These are phyloP conservation scores for Xerocomus spinulosus DNA, from an alignment of 768 basidiomycete species.

Conservation along the genomic window DNA sequence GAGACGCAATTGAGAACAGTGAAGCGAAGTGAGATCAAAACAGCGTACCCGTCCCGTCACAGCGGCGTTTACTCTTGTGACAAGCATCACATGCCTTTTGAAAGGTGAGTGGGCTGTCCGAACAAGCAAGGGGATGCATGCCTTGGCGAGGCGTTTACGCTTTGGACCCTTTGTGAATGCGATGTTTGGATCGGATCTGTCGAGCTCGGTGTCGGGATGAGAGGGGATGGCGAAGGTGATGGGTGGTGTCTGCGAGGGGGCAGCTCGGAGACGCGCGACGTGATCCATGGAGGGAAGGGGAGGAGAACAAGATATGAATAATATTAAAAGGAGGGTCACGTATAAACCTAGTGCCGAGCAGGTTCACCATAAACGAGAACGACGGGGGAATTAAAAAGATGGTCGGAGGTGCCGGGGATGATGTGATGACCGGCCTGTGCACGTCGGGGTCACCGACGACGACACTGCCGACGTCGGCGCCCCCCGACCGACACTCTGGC, in stretches of 20 bases:
- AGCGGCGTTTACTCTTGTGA: constrained; percentile 80
- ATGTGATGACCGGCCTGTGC: not conserved
- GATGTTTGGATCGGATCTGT: constrained; percentile 31
- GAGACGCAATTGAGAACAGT: constrained; percentile 2
- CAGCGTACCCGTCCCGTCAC: constrained; percentile 70
- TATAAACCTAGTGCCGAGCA: constrained; percentile 25
- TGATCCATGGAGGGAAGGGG: constrained; percentile 35
- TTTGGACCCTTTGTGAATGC: constrained; percentile 52
- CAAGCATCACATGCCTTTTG: constrained; percentile 73
- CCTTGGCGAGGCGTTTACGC: constrained; percentile 52
- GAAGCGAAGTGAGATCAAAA: constrained; percentile 2
- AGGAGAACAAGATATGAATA: constrained; percentile 15
- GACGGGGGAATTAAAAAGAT: constrained; percentile 14
- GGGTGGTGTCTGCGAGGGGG: constrained; percentile 13
- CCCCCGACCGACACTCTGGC: constrained; percentile 12
- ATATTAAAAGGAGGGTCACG: constrained; percentile 22
- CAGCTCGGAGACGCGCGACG: constrained; percentile 25
- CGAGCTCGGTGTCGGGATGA: constrained; percentile 21
- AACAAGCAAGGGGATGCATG: constrained; percentile 17
- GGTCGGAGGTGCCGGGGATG: not conserved
- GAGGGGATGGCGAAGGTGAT: constrained; percentile 23
- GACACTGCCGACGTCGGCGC: constrained; percentile 3
- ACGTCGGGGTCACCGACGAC: constrained; percentile 7
- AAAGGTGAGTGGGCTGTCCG: constrained; percentile 5
- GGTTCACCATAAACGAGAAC: constrained; percentile 24